These are phyloP conservation scores for Schoenoplectus tabernaemontani DNA, from an alignment of 202 grass and related monocot species.

Conservation along the genomic window DNA sequence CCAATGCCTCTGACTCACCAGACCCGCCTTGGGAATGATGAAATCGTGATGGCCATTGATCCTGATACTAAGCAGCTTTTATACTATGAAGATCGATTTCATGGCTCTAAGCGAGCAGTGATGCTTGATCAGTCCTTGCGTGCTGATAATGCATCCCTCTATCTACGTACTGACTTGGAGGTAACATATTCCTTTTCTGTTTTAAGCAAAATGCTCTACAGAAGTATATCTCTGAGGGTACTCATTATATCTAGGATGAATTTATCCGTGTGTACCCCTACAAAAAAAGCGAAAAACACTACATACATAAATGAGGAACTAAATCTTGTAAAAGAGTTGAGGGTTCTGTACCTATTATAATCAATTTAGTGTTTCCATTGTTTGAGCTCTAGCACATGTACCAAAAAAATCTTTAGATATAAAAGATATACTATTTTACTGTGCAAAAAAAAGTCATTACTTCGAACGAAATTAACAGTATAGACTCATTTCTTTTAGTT, in stretches of 20 bases:
- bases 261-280: background rate
- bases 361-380: too few species aligned
- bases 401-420: too few species aligned
- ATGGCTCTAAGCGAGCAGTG: constrained; percentile 36
- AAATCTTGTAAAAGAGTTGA: background rate
- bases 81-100: constrained; percentile 73
- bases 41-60: constrained; percentile 73
- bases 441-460: too few species aligned
- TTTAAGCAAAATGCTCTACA: background rate
- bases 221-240: background rate
- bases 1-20: constrained; percentile 52
- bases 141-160: constrained; percentile 56
- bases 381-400: too few species aligned
- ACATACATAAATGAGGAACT: background rate
- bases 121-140: constrained; percentile 78
- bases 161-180: constrained; percentile 82
- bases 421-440: too few species aligned
- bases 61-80: constrained; percentile 74
- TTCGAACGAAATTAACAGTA: too few species aligned
- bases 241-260: background rate
- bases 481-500: too few species aligned
- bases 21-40: constrained; percentile 80
- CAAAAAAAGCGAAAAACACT: background rate
- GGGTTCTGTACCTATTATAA: background rate
- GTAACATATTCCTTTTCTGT: constrained; percentile 38